Conservation (phyloP, 2,329 filamentous ascomycete species). For the Stagonosporopsis vannaccii region DNA sequence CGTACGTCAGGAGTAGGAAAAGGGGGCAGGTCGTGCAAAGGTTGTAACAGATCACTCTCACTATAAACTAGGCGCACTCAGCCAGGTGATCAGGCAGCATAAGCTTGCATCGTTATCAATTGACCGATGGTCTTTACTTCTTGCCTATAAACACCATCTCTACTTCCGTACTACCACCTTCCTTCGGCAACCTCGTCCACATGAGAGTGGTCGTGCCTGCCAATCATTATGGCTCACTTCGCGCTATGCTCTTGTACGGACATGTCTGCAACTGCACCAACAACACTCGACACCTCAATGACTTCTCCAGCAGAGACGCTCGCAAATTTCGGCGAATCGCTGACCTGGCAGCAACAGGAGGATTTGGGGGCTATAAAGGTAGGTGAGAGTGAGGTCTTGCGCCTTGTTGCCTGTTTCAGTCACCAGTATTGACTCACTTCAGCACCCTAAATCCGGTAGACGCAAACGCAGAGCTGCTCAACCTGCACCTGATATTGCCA, state of each 20-base stretch:
- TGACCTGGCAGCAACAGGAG: conserved; percentile 34
- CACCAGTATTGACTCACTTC: not conserved
- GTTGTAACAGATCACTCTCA: not conserved
- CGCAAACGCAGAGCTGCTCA: not conserved
- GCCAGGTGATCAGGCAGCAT: not conserved
- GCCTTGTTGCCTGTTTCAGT: not conserved
- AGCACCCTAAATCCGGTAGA: not conserved
- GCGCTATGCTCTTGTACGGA: not conserved
- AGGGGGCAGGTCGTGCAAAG: too few relatives aligned
- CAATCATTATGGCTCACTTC: conserved; percentile 8
- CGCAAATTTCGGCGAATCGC: not conserved
- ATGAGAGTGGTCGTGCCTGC: not conserved
- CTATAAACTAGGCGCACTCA: not conserved
- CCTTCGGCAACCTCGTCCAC: not conserved
- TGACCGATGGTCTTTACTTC: not conserved
- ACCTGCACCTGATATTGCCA: conserved; percentile 9
- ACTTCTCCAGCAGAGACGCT: not conserved
- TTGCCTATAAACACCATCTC: not conserved
- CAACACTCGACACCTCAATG: not conserved
- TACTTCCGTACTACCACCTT: not conserved
- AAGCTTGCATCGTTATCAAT: not conserved
- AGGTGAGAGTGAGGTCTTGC: conserved; percentile 17
- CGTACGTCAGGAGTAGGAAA: too few relatives aligned
- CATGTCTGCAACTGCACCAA: not conserved
- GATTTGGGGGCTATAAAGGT: conserved; percentile 19